Evolutionary conservation across 2,329 filamentous ascomycete species (phyloP).

Genomic region (Penicillium sp.): DNA sequence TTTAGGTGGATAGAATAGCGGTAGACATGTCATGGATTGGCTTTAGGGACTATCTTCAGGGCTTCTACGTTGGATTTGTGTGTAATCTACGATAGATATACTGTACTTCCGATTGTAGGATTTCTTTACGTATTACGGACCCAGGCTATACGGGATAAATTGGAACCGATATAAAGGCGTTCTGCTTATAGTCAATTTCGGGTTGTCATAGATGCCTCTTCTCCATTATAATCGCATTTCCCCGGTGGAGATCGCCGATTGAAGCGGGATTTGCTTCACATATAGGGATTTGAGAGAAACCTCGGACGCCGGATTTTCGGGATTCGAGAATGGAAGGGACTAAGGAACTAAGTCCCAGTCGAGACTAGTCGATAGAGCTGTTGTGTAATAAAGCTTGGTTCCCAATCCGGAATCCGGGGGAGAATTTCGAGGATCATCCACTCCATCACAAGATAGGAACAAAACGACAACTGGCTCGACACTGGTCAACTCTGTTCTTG

Average conservation of each 20-base stretch:
- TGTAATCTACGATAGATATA: no score
- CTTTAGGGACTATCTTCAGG: no score
- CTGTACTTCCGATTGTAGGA: no score
- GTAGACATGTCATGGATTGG: no score
- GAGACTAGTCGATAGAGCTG: not conserved
- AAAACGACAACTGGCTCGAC: not conserved
- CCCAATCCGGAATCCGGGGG: slow-evolving; percentile 2
- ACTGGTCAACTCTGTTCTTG: not conserved
- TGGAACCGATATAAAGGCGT: no score
- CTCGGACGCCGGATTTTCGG: slow-evolving; percentile 21
- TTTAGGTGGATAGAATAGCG: no score
- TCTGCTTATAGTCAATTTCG: no score
- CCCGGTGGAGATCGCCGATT: slow-evolving; percentile 21
- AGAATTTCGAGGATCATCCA: not conserved
- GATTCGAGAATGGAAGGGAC: slow-evolving; percentile 6
- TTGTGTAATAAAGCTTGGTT: slow-evolving; percentile 2
- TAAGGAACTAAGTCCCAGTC: not conserved
- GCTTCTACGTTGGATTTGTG: no score
- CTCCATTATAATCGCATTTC: not conserved
- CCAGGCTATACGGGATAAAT: no score
- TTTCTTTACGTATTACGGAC: no score
- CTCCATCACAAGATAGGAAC: not conserved
- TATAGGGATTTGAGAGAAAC: not conserved
- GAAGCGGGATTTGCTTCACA: slow-evolving; percentile 2
- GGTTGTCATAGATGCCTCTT: not conserved